Conservation (phyloP, 2,329 filamentous ascomycete species). For the Xylaria sp. region DNA sequence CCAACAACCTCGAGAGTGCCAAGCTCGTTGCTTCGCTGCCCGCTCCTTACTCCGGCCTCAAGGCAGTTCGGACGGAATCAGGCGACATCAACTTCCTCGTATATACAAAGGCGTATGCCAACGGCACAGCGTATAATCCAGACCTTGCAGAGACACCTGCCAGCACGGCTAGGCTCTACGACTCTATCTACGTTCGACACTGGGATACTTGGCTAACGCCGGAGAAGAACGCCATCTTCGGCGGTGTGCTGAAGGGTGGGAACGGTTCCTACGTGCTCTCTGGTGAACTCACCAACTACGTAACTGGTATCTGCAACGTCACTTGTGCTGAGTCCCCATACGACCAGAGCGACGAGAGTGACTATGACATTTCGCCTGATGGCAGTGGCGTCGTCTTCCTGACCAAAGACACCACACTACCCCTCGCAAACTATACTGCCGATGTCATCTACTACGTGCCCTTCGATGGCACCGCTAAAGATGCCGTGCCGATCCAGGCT, state of each 20-base stretch:
- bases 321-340: slow-evolving; percentile 52
- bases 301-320: slow-evolving; percentile 43
- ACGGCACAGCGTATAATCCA: slow-evolving; percentile 64
- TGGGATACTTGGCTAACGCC: slow-evolving; percentile 64
- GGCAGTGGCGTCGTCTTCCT: slow-evolving; percentile 58
- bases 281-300: slow-evolving; percentile 44
- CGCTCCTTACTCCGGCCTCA: slow-evolving; percentile 47
- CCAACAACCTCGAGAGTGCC: slow-evolving; percentile 36
- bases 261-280: slow-evolving; percentile 39
- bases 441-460: slow-evolving; percentile 45
- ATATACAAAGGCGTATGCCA: slow-evolving; percentile 59
- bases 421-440: slow-evolving; percentile 59
- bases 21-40: slow-evolving; percentile 45
- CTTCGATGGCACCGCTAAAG: slow-evolving; percentile 39
- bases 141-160: slow-evolving; percentile 51
- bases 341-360: slow-evolving; percentile 58
- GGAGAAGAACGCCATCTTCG: slow-evolving; percentile 64
- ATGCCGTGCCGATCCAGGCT: slow-evolving; percentile 44
- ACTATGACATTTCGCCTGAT: slow-evolving; percentile 62
- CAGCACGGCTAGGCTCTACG: slow-evolving; percentile 61
- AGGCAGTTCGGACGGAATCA: slow-evolving; percentile 40
- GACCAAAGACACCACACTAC: slow-evolving; percentile 60
- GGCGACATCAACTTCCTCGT: slow-evolving; percentile 48
- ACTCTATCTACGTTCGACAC: slow-evolving; percentile 62
- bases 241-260: slow-evolving; percentile 54